These are phyloP conservation scores for Isatis lusitanica DNA, from an alignment of 441 rosid species.

Conservation along the genomic window DNA sequence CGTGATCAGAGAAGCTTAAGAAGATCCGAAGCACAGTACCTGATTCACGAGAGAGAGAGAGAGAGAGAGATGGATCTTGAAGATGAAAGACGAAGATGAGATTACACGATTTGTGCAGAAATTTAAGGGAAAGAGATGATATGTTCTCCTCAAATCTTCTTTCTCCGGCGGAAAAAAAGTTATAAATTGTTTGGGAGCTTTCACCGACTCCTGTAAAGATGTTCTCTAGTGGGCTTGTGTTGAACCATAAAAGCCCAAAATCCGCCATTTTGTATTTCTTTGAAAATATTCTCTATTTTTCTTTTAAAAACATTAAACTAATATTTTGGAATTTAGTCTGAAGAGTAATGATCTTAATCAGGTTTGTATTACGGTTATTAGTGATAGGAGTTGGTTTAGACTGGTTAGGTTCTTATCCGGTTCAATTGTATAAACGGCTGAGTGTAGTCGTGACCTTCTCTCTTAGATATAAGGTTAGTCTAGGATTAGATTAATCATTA, in stretches of 20 bases:
- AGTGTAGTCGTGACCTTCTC: too few species aligned
- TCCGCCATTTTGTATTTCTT: too few species aligned
- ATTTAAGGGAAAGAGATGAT: conserved; percentile 1
- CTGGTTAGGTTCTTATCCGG: too few species aligned
- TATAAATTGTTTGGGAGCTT: background rate
- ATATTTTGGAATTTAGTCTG: too few species aligned
- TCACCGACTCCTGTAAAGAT: conserved; percentile 1
- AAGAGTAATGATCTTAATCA: too few species aligned
- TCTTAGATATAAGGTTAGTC: too few species aligned
- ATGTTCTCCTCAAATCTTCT: background rate
- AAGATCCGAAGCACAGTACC: background rate
- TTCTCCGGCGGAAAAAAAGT: background rate
- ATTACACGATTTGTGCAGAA: background rate
- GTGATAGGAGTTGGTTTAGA: too few species aligned
- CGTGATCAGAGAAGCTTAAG: background rate
- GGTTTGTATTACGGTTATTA: too few species aligned
- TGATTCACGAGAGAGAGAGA: conserved; percentile 3
- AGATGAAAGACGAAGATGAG: background rate
- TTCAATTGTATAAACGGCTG: too few species aligned
- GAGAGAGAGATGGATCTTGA: conserved; percentile 1
- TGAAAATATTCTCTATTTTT: too few species aligned
- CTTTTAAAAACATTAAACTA: too few species aligned
- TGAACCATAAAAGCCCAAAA: background rate
- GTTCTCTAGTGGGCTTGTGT: background rate
- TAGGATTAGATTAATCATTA: too few species aligned